These are phyloP conservation scores for Bipolaris sorokiniana DNA, from an alignment of 2,329 filamentous ascomycete genomes.

Conservation along the genomic window DNA sequence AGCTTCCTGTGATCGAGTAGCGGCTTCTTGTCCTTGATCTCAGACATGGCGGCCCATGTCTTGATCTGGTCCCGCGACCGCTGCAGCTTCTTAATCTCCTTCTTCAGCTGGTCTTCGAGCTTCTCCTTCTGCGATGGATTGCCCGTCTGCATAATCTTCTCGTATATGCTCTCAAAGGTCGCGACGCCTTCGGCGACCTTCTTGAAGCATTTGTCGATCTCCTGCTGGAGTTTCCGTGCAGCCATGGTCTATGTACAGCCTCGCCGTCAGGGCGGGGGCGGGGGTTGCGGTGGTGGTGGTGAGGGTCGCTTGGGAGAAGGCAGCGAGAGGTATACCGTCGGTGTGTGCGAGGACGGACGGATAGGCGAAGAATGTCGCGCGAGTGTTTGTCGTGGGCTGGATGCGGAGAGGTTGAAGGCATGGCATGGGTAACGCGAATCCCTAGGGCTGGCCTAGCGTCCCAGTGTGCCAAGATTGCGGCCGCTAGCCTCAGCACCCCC, in stretches of 20 bases:
- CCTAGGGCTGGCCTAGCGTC: slow-evolving; percentile 28
- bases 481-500: slow-evolving; percentile 15
- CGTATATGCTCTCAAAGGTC: slow-evolving; percentile 93
- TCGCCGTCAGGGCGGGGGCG: slow-evolving; percentile 36
- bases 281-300: slow-evolving; percentile 19
- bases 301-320: slow-evolving; percentile 15
- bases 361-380: slow-evolving; percentile 20
- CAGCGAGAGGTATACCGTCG: slow-evolving; percentile 14
- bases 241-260: slow-evolving; percentile 71
- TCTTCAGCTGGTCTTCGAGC: slow-evolving; percentile 95
- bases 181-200: slow-evolving; percentile 92
- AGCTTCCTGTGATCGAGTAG: slow-evolving; percentile 91
- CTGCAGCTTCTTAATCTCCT: slow-evolving; percentile 99
- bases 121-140: slow-evolving; percentile 98
- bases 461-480: slow-evolving; percentile 25
- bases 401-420: slow-evolving; percentile 38
- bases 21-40: slow-evolving; percentile 99
- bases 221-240: slow-evolving; percentile 93
- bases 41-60: slow-evolving; percentile 97
- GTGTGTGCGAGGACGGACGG: slow-evolving; percentile 30
- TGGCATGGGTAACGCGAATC: slow-evolving; percentile 32
- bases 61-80: slow-evolving; percentile 98
- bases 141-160: slow-evolving; percentile 92
- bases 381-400: slow-evolving; percentile 30
- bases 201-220: slow-evolving; percentile 99